These are phyloP conservation scores for Chytriomyces sp. DNA, from an alignment of 192 early-diverging fungal species.

Conservation along the genomic window DNA sequence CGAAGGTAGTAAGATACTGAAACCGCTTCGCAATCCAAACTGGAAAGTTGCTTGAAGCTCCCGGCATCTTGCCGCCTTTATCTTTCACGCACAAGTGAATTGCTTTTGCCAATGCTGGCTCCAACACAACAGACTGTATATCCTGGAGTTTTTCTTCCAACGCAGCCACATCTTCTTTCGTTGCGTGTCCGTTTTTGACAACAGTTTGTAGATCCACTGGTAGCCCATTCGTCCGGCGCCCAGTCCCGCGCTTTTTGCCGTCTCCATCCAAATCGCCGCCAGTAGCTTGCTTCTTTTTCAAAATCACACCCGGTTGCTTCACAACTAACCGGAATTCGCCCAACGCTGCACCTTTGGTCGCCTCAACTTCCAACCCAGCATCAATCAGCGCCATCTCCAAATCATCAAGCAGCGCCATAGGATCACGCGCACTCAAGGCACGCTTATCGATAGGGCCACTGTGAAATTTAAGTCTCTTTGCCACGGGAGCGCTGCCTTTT, in stretches of 20 bases:
- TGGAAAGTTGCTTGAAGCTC: not conserved
- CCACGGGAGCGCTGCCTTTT: not conserved
- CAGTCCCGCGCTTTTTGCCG: not conserved
- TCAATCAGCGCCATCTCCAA: conserved; percentile 11
- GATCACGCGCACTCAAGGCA: conserved; percentile 18
- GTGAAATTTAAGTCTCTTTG: not conserved
- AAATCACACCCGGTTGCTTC: conserved; percentile 14
- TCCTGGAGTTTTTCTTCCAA: not conserved
- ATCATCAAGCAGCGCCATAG: conserved; percentile 12
- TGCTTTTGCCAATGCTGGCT: conserved; percentile 10
- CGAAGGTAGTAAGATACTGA: conserved; percentile 35
- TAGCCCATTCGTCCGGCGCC: not conserved
- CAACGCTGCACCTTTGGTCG: not conserved
- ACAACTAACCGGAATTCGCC: conserved; percentile 9
- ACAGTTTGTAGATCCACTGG: conserved; percentile 21
- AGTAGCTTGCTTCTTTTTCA: not conserved
- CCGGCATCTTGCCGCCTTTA: not conserved
- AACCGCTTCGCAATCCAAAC: conserved; percentile 23
- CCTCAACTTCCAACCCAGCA: conserved; percentile 18
- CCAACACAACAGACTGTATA: conserved; percentile 6
- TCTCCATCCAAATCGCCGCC: not conserved
- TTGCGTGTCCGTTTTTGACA: not conserved
- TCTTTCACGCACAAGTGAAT: conserved; percentile 11
- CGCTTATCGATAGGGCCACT: conserved; percentile 23
- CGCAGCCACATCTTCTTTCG: not conserved